Evolutionary conservation across 2,329 filamentous ascomycete species (phyloP).

Genomic region (Exophiala spinifera): DNA sequence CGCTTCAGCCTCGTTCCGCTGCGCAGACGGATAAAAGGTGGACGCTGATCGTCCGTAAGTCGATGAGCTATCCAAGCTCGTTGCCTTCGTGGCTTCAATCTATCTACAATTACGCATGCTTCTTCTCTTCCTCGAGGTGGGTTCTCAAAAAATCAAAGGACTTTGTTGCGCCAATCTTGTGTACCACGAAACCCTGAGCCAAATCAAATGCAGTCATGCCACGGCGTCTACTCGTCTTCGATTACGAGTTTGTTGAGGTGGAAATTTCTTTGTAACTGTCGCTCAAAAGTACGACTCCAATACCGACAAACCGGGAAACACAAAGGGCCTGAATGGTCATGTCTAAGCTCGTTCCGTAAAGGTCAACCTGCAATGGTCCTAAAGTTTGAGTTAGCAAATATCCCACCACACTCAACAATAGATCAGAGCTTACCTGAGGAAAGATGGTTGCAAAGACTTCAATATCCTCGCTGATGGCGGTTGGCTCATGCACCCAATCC

Average conservation of each 20-base stretch:
- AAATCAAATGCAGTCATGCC: background rate
- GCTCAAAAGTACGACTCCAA: conserved; percentile 5
- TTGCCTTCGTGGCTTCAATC: background rate
- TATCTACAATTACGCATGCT: conserved; percentile 10
- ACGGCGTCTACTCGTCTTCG: background rate
- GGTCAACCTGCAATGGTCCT: conserved; percentile 81
- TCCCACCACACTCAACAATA: background rate
- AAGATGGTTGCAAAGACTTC: conserved; percentile 99
- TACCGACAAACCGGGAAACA: conserved; percentile 9
- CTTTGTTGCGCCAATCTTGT: background rate
- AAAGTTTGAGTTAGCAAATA: conserved; percentile 25
- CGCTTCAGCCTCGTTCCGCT: no score
- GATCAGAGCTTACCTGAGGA: conserved; percentile 68
- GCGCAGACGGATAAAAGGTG: no score
- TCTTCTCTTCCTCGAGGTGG: background rate
- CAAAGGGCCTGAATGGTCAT: background rate
- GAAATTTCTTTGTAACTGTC: background rate
- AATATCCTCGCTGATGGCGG: conserved; percentile 83
- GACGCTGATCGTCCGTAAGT: no score
- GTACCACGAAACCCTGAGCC: background rate
- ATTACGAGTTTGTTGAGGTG: background rate
- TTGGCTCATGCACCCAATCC: conserved; percentile 87
- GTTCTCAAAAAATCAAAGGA: background rate
- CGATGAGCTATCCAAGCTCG: conserved; percentile 16
- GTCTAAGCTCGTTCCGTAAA: conserved; percentile 53